phyloP scores from a whole-genome alignment of 495 filamentous ascomycete genomes.

The Choiromyces venosus region DNA sequence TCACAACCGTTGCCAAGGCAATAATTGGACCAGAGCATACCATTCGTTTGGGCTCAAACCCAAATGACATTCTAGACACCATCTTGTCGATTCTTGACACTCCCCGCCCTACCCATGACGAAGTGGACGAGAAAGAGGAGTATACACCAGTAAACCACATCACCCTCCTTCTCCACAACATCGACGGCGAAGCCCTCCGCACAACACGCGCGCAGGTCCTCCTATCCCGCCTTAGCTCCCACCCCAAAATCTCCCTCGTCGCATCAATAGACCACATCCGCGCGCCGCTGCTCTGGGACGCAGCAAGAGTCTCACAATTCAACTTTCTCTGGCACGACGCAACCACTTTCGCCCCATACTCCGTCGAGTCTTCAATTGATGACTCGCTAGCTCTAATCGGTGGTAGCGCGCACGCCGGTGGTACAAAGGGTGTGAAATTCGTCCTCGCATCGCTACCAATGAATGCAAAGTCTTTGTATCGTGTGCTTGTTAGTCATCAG shows the following conservation, averaged over 20 bases:
- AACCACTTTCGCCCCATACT: conserved; percentile 77
- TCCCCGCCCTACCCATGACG: conserved; percentile 43
- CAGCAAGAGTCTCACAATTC: conserved; percentile 66
- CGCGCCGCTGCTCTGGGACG: conserved; percentile 86
- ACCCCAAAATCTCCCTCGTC: conserved; percentile 66
- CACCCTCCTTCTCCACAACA: conserved; percentile 74
- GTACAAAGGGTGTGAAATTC: conserved; percentile 86
- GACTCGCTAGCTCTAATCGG: conserved; percentile 63
- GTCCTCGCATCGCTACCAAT: conserved; percentile 84
- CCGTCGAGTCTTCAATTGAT: conserved; percentile 81
- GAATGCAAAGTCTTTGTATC: conserved; percentile 82
- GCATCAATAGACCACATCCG: conserved; percentile 81
- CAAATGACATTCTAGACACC: conserved; percentile 60
- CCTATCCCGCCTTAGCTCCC: conserved; percentile 68
- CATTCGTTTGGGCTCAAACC: conserved; percentile 56
- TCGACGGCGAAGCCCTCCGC: conserved; percentile 74
- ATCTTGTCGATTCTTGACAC: conserved; percentile 56
- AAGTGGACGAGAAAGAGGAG: conserved; percentile 20
- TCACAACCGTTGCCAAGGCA: conserved; percentile 64
- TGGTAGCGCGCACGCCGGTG: conserved; percentile 74
- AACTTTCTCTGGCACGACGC: conserved; percentile 89
- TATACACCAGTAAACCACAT: conserved; percentile 44
- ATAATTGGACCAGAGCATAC: conserved; percentile 53
- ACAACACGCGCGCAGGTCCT: conserved; percentile 62
- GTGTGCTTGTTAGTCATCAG: conserved; percentile 75